A percentile compares a stretch with the other conserved stretches of the same genome.
Conservation (phyloP, 2,329 filamentous ascomycete species). For the Apiospora phragmitis region DNA sequence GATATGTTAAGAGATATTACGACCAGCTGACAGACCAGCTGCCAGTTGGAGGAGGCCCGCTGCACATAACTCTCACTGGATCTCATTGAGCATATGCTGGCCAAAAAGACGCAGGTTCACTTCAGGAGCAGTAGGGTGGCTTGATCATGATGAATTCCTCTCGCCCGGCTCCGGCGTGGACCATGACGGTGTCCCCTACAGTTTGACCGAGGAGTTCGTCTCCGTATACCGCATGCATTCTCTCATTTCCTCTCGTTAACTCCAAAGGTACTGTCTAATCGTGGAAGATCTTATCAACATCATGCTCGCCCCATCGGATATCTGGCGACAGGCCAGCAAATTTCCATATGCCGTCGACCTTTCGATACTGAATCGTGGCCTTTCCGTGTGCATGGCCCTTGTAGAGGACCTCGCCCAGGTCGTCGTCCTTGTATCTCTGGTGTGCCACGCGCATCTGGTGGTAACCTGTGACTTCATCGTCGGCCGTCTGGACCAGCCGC, state of each 20-base stretch:
- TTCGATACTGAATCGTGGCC: slow-evolving; percentile 56
- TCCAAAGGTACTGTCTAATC: too few relatives aligned
- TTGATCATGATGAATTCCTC: too few relatives aligned
- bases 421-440: slow-evolving; percentile 53
- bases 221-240: slow-evolving; percentile 45
- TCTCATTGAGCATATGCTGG: too few relatives aligned
- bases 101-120: too few relatives aligned
- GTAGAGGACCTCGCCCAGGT: slow-evolving; percentile 43
- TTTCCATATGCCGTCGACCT: slow-evolving; percentile 56
- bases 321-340: slow-evolving; percentile 55
- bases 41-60: too few relatives aligned
- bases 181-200: slow-evolving; percentile 39
- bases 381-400: slow-evolving; percentile 59
- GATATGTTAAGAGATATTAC: too few relatives aligned
- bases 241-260: slow-evolving; percentile 40
- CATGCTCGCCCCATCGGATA: slow-evolving; percentile 56
- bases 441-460: slow-evolving; percentile 61
- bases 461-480: slow-evolving; percentile 50
- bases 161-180: slow-evolving; percentile 28
- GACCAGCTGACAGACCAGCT: too few relatives aligned
- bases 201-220: slow-evolving; percentile 45
- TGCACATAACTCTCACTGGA: too few relatives aligned
- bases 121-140: too few relatives aligned
- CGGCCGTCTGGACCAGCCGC: slow-evolving; percentile 49
- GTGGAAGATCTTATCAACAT: slow-evolving; percentile 49